These are phyloP conservation scores for Zygosaccharomyces pseudobailii DNA, from an alignment of 1,139 yeast species.

Conservation along the genomic window DNA sequence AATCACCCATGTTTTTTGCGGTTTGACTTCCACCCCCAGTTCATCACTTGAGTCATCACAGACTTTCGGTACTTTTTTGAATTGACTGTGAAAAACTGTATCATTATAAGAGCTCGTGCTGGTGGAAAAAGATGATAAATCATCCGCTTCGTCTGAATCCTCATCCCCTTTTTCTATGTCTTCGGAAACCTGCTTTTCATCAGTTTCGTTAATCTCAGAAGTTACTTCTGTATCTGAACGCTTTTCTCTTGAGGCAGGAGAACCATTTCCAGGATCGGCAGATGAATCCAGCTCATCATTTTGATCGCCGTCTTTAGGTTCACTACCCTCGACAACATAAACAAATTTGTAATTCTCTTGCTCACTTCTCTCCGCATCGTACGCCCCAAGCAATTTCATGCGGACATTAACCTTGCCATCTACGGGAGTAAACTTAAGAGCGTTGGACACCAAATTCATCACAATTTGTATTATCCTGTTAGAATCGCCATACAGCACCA, in stretches of 20 bases:
- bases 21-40: conserved; percentile 17
- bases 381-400: conserved; percentile 64
- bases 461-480: conserved; percentile 82
- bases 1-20: conserved; percentile 30
- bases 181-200: conserved; percentile 8
- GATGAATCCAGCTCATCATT: not conserved
- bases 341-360: conserved; percentile 36
- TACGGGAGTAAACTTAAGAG: conserved; percentile 82
- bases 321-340: conserved; percentile 32
- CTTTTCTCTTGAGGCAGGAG: not conserved
- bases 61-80: conserved; percentile 32
- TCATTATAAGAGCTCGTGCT: conserved; percentile 55
- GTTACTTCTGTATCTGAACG: conserved; percentile 5
- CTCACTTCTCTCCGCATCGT: conserved; percentile 49
- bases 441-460: conserved; percentile 82
- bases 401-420: conserved; percentile 75
- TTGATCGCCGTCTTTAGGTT: conserved; percentile 6
- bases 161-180: conserved; percentile 13
- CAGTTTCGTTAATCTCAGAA: conserved; percentile 10
- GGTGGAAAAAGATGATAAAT: conserved; percentile 41
- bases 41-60: conserved; percentile 23
- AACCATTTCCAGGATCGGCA: not conserved
- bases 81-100: conserved; percentile 49
- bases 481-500: conserved; percentile 76
- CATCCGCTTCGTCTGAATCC: conserved; percentile 23